Evolutionary conservation across 345 rosid genomes (phyloP), one percentile per base, ranked within the genome.

Genomic region (Balakata baccata): DNA sequence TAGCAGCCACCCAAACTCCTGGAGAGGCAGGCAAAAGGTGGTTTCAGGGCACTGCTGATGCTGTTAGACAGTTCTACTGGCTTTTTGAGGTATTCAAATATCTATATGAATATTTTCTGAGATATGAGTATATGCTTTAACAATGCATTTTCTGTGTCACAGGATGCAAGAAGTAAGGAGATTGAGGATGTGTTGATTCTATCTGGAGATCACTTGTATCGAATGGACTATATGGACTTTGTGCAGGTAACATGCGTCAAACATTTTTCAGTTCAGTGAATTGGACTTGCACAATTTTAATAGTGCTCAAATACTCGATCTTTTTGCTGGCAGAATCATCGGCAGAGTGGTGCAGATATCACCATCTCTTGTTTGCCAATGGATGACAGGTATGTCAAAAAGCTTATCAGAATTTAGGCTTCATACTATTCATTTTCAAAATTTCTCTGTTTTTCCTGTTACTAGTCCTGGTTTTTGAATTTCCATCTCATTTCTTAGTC

Each of bases 41-140:
- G 98, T 94, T 94, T 78, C 97, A 81, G 83, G 98, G 98, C 72
- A 92, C 98, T 59, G 98, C 98, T 47, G 98, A 94, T 83, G 98
- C 98, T 0, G 97, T 94, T 17, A 75, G 98, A 75, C 98, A 92
- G 78, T 94, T 92, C 79, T 97, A 90, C 73, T 94, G 98, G 98
- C 97, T 92, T 66, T 94, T 92, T 38, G 98, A 94, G 97, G 97
- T 94, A 85, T 29, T 29, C 34, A 29, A 29, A 29, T 29, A 29
- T 29, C 34, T 29, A 29, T 29, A 29, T 29, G 2, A 29, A 29
- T 1, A 29, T 29, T 29, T 29, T 37, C 46, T 34, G 25, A 8
- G 18, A 11, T 9, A 29, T 10, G 22, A 58, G 37, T 38, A 67
- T 74, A 54, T 34, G 22, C 6, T 66, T 45, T 74, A 1, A 46